Evolutionary conservation across 2,329 filamentous ascomycete species (phyloP).

Genomic region (Sporothrix variecibatus): DNA sequence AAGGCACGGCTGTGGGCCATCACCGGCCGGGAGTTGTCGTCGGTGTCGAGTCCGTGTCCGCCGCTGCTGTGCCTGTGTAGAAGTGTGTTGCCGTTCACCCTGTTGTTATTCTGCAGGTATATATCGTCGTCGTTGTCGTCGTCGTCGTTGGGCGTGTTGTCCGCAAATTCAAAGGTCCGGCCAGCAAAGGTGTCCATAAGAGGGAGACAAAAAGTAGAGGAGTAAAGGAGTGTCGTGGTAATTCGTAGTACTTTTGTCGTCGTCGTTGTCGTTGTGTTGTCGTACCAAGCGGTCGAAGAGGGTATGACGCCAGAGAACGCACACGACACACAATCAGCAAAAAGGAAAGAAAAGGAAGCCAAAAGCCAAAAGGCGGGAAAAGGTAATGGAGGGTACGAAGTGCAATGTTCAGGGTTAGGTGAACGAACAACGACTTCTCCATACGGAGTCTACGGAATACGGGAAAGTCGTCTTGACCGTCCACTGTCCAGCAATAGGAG

Average conservation of each 20-base stretch:
- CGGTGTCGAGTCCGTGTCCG: not conserved
- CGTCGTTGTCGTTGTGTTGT: not conserved
- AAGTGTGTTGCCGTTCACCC: not conserved
- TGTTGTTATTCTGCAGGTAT: not conserved
- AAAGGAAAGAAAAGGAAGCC: not conserved
- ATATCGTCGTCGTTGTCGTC: constrained; percentile 13
- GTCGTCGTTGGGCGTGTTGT: constrained; percentile 4
- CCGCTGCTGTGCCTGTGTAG: not conserved
- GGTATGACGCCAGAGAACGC: not conserved
- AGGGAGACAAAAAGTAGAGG: too few relatives aligned
- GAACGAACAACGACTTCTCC: not conserved
- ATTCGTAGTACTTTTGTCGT: not conserved
- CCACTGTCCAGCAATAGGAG: not conserved
- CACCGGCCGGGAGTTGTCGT: not conserved
- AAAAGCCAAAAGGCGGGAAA: not conserved
- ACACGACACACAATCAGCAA: constrained; percentile 13
- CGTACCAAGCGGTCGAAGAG: not conserved
- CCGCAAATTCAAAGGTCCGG: constrained; percentile 2
- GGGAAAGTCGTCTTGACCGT: not conserved
- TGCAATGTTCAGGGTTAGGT: constrained; percentile 12
- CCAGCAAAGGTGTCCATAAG: constrained; percentile 10
- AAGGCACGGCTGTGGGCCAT: constrained; percentile 21
- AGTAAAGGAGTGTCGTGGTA: not conserved
- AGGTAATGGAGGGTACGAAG: not conserved
- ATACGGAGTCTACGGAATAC: not conserved